These are phyloP conservation scores for Phytophthora quininea DNA, from an alignment of 352 stramenopile genomes.

Conservation along the genomic window DNA sequence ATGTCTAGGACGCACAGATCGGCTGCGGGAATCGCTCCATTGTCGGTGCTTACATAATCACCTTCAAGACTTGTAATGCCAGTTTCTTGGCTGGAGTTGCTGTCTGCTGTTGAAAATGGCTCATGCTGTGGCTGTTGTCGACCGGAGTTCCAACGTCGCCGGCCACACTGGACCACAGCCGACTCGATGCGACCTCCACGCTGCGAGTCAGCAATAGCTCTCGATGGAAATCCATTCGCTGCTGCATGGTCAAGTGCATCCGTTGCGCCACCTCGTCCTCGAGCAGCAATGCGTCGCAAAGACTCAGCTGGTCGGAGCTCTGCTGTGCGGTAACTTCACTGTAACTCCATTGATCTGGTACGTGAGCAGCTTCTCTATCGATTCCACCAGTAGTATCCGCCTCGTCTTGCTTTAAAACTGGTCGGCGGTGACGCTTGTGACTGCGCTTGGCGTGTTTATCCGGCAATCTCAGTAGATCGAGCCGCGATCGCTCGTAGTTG, in stretches of 20 bases:
- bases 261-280: constrained; percentile 10
- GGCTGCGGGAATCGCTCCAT: no score
- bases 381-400: neutral
- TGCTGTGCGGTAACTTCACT: neutral
- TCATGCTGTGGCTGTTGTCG: no score
- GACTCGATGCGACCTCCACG: constrained; percentile 18
- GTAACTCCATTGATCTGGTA: neutral
- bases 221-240: constrained; percentile 35
- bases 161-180: neutral
- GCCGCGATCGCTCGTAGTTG: constrained; percentile 23
- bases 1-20: no score
- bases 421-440: constrained; percentile 12
- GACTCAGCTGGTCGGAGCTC: constrained; percentile 11
- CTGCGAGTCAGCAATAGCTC: constrained; percentile 31
- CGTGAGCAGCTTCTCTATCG: neutral
- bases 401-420: neutral
- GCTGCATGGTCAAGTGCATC: constrained; percentile 31
- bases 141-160: no score
- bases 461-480: constrained; percentile 16
- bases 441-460: constrained; percentile 23
- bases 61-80: no score
- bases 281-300: constrained; percentile 12
- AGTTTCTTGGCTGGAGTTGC: no score
- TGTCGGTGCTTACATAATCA: no score
- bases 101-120: no score